Percentiles rank a stretch among this genome's conserved stretches.
These are phyloP conservation scores for Neurospora sp. DNA, from an alignment of 2,329 filamentous ascomycete species.

Conservation along the genomic window DNA sequence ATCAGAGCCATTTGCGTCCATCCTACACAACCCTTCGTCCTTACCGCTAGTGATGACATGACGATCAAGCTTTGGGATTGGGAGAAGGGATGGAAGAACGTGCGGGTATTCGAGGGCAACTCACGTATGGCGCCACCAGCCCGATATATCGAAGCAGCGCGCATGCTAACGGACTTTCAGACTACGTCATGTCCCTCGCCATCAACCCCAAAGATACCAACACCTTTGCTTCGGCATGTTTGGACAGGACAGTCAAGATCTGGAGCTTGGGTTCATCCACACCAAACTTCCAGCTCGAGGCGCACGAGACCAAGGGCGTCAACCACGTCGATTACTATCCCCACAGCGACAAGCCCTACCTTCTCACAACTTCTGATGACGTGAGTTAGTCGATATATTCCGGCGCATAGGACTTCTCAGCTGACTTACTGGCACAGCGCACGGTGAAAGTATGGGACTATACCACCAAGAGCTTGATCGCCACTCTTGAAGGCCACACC, in stretches of 20 bases:
- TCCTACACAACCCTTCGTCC: conserved; percentile 87
- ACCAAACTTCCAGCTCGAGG: conserved; percentile 92
- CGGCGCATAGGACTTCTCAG: conserved; percentile 4
- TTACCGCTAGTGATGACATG: conserved; percentile 97
- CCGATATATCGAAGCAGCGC: conserved; percentile 36
- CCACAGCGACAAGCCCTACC: conserved; percentile 68
- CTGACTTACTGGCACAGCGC: conserved; percentile 29
- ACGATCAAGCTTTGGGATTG: conserved; percentile 98
- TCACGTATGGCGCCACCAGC: conserved; percentile 39
- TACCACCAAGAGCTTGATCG: conserved; percentile 94
- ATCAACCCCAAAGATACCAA: conserved; percentile 98
- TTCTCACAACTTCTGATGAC: conserved; percentile 93
- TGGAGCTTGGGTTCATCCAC: conserved; percentile 93
- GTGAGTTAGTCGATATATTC: conserved; percentile 5
- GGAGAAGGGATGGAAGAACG: conserved; percentile 97
- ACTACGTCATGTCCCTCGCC: conserved; percentile 52
- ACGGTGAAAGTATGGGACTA: conserved; percentile 99
- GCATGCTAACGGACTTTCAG: conserved; percentile 9
- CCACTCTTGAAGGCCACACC: conserved; percentile 91
- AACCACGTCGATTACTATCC: conserved; percentile 93
- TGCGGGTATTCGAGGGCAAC: conserved; percentile 93
- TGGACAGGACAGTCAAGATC: conserved; percentile 75
- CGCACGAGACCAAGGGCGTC: conserved; percentile 93
- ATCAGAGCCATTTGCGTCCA: conserved; percentile 95
- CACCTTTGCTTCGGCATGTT: conserved; percentile 82